These are phyloP conservation scores for Acacia concinna DNA, from an alignment of 331 rosid genomes.

Conservation along the genomic window DNA sequence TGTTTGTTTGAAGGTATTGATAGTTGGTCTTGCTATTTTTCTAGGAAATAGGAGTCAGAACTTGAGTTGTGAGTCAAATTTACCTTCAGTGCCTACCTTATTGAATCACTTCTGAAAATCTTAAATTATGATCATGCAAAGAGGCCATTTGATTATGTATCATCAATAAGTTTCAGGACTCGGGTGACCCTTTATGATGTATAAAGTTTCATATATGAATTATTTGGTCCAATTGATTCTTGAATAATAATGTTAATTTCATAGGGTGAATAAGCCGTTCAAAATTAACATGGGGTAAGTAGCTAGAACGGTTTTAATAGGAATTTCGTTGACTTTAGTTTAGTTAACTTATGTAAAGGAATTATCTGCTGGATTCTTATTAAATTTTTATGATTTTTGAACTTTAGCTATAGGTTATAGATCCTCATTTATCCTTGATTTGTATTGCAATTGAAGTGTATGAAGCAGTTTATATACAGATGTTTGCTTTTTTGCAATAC, in stretches of 20 bases:
- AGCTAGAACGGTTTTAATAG: conserved; percentile 10
- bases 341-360: conserved; percentile 4
- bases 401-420: background rate
- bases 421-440: background rate
- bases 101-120: background rate
- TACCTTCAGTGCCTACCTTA: background rate
- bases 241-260: background rate
- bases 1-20: conserved; percentile 18
- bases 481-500: background rate
- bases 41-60: background rate
- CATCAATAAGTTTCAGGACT: background rate
- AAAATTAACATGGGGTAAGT: background rate
- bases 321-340: background rate
- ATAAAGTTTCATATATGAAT: background rate
- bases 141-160: background rate
- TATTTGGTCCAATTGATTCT: background rate
- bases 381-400: conserved; percentile 1
- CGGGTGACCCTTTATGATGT: background rate
- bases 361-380: conserved; percentile 17
- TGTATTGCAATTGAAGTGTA: background rate
- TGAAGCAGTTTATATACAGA: background rate
- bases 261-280: background rate
- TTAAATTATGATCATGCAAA: background rate
- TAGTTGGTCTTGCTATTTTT: background rate
- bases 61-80: background rate